Evolutionary conservation across 2,329 filamentous ascomycete species (phyloP).

Genomic region (Xylariaceae sp.): DNA sequence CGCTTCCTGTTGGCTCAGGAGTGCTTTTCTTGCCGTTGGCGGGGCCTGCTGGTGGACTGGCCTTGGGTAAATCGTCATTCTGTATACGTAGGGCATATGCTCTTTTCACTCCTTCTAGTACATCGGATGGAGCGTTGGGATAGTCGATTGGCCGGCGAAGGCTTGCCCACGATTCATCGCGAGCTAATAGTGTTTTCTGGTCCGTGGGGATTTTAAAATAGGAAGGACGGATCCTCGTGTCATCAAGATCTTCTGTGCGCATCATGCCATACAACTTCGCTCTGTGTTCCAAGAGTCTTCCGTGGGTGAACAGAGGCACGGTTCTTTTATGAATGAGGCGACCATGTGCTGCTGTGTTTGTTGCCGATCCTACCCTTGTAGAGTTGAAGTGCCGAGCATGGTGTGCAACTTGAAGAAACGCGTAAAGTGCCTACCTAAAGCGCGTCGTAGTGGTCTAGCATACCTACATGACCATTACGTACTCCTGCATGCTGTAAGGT

Average conservation of each 20-base stretch:
- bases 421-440: too few species aligned
- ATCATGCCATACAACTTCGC: slow-evolving; percentile 4
- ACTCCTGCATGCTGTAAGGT: too few species aligned
- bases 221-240: slow-evolving; percentile 33
- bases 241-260: slow-evolving; percentile 22
- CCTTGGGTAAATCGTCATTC: slow-evolving; percentile 4
- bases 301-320: too few species aligned
- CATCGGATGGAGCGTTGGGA: slow-evolving; percentile 31
- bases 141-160: slow-evolving; percentile 19
- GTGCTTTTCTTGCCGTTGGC: not conserved
- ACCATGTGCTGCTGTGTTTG: too few species aligned
- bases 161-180: slow-evolving; percentile 35
- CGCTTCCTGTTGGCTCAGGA: slow-evolving; percentile 6
- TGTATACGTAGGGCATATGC: slow-evolving; percentile 16
- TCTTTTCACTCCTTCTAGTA: slow-evolving; percentile 26
- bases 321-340: too few species aligned
- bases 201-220: slow-evolving; percentile 42
- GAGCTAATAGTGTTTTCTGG: slow-evolving; percentile 45
- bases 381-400: too few species aligned
- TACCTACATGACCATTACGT: too few species aligned
- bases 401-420: too few species aligned
- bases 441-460: too few species aligned
- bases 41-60: not conserved
- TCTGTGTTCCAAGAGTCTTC: too few species aligned
- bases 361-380: too few species aligned